These are phyloP conservation scores for Kazachstania bromeliacearum DNA, from an alignment of 805 yeast genomes.

Conservation along the genomic window DNA sequence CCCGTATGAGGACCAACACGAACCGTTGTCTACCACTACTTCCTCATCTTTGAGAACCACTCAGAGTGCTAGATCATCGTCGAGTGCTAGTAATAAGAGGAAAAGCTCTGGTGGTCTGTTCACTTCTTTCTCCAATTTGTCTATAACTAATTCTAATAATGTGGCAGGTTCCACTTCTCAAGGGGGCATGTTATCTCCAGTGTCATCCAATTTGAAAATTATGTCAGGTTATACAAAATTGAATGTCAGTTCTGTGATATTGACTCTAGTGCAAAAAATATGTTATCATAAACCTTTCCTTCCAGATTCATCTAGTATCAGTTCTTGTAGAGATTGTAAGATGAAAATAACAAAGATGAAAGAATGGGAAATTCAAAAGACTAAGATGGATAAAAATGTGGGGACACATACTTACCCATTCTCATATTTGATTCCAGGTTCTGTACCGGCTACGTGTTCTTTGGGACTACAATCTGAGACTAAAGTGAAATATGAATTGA, in stretches of 20 bases:
- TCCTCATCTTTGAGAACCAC: not conserved
- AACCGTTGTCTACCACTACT: constrained; percentile 2
- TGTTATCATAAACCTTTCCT: constrained; percentile 57
- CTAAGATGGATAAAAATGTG: constrained; percentile 45
- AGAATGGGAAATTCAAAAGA: constrained; percentile 74
- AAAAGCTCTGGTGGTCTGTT: constrained; percentile 14
- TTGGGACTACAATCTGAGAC: constrained; percentile 46
- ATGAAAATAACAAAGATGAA: constrained; percentile 55
- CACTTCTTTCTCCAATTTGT: constrained; percentile 18
- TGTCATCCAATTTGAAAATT: constrained; percentile 20
- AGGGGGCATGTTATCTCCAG: not conserved
- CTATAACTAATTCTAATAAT: constrained; percentile 2
- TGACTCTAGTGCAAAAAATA: constrained; percentile 65
- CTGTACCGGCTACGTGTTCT: constrained; percentile 64
- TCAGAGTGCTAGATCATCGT: not conserved
- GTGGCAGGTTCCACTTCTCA: not conserved
- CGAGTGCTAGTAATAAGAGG: constrained; percentile 8
- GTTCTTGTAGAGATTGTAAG: constrained; percentile 51
- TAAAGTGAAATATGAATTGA: constrained; percentile 60
- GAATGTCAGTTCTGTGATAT: constrained; percentile 46
- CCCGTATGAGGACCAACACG: constrained; percentile 13
- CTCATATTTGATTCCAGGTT: constrained; percentile 80
- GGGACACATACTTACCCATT: constrained; percentile 88
- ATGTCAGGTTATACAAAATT: constrained; percentile 34
- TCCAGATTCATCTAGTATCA: constrained; percentile 38